phyloP scores from a whole-genome alignment of 352 stramenopile species.

The Phytophthora pini region DNA sequence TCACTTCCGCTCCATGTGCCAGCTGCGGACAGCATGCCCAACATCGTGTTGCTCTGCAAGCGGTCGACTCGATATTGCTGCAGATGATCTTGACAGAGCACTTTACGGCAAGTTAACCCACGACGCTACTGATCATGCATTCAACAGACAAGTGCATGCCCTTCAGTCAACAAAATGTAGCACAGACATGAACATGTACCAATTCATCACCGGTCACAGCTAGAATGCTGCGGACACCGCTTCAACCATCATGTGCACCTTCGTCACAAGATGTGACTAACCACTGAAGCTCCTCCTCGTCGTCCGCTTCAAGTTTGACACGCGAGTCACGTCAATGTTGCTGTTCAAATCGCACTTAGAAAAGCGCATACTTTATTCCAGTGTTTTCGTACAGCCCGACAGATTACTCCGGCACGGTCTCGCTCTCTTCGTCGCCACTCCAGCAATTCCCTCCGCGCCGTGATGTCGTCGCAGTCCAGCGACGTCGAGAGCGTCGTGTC shows the following conservation, averaged over 20 bases:
- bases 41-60: too few species aligned
- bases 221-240: not conserved
- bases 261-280: not conserved
- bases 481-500: conserved; percentile 44
- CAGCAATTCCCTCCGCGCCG: conserved; percentile 5
- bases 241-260: not conserved
- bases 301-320: conserved; percentile 8
- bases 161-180: not conserved
- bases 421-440: conserved; percentile 10
- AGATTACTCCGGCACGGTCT: conserved; percentile 7
- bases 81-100: too few species aligned
- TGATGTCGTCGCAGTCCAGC: conserved; percentile 28
- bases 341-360: conserved; percentile 19
- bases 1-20: too few species aligned
- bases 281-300: not conserved
- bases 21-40: too few species aligned
- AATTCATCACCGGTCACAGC: too few species aligned
- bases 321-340: conserved; percentile 10
- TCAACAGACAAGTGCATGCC: too few species aligned
- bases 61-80: too few species aligned
- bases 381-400: not conserved
- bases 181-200: too few species aligned
- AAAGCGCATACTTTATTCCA: conserved; percentile 1
- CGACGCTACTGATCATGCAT: too few species aligned
- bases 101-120: too few species aligned